These are phyloP conservation scores for Leptographium lundbergii DNA, from an alignment of 2,329 filamentous ascomycete genomes.

Conservation along the genomic window DNA sequence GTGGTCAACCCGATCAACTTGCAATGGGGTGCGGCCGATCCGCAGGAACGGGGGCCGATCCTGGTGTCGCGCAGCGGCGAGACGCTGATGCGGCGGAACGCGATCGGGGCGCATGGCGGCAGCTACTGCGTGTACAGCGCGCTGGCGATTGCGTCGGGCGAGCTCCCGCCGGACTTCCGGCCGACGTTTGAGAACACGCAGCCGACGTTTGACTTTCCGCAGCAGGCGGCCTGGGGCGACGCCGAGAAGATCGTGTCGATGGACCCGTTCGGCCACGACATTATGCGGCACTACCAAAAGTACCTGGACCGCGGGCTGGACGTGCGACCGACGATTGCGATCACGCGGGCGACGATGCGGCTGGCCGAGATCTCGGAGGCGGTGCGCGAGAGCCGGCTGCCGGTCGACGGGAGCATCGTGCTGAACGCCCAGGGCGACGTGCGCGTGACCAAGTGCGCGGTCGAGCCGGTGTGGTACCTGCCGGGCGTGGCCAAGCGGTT, in stretches of 20 bases:
- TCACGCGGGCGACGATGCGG: slow-evolving; percentile 3
- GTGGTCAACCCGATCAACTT: slow-evolving; percentile 5
- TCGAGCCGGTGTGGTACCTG: slow-evolving; percentile 3
- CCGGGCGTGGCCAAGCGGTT: slow-evolving; percentile 5
- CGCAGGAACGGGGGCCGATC: slow-evolving; percentile 2
- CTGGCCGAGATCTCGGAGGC: slow-evolving; percentile 5
- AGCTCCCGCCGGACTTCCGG: slow-evolving; percentile 4
- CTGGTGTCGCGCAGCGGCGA: slow-evolving; percentile 4
- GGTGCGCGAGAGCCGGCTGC: not conserved
- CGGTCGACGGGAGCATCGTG: slow-evolving; percentile 2
- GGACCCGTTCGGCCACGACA: slow-evolving; percentile 5
- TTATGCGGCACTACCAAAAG: slow-evolving; percentile 1
- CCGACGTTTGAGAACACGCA: slow-evolving; percentile 6
- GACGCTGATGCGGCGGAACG: slow-evolving; percentile 4
- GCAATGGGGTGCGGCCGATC: slow-evolving; percentile 2
- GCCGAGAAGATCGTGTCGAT: slow-evolving; percentile 4
- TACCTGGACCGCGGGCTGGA: slow-evolving; percentile 3
- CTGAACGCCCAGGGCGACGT: slow-evolving; percentile 2
- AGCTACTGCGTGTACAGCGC: slow-evolving; percentile 7
- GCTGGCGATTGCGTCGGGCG: slow-evolving; percentile 3
- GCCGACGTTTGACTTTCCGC: slow-evolving; percentile 4
- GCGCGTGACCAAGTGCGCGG: slow-evolving; percentile 5
- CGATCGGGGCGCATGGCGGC: slow-evolving; percentile 4
- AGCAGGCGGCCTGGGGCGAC: slow-evolving; percentile 3
- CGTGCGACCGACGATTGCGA: slow-evolving; percentile 5